Percentiles rank a stretch among this genome's conserved stretches.
These are phyloP conservation scores for Pseudogymnoascus sp. DNA, from an alignment of 2,329 filamentous ascomycete species.

Conservation along the genomic window DNA sequence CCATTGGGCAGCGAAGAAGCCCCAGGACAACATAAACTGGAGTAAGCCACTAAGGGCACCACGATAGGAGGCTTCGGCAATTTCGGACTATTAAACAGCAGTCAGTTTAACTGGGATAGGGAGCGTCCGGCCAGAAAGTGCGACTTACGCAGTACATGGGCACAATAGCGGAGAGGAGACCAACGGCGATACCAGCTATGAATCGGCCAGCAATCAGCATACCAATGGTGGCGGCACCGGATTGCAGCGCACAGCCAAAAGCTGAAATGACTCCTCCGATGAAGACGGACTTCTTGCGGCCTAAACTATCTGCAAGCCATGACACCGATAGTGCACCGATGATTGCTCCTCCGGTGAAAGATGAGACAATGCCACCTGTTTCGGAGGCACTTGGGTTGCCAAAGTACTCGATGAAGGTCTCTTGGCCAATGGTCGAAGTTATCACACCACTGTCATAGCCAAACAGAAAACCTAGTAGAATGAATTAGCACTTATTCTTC, in stretches of 20 bases:
- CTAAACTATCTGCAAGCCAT: slow-evolving; percentile 27
- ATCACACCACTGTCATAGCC: slow-evolving; percentile 30
- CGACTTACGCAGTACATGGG: slow-evolving; percentile 37
- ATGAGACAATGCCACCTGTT: slow-evolving; percentile 33
- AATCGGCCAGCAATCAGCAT: slow-evolving; percentile 41
- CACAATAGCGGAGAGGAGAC: slow-evolving; percentile 37
- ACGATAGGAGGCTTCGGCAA: slow-evolving; percentile 17
- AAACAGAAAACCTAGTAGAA: slow-evolving; percentile 25
- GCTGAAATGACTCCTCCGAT: slow-evolving; percentile 23
- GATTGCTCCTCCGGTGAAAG: slow-evolving; percentile 35
- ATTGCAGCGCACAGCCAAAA: slow-evolving; percentile 27
- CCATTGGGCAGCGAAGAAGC: slow-evolving; percentile 24
- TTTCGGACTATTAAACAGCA: slow-evolving; percentile 34
- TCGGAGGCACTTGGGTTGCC: slow-evolving; percentile 8
- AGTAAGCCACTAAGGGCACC: slow-evolving; percentile 22
- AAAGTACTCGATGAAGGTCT: slow-evolving; percentile 20
- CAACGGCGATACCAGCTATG: slow-evolving; percentile 41
- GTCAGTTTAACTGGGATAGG: slow-evolving; percentile 56
- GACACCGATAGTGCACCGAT: slow-evolving; percentile 25
- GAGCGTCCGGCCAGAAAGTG: slow-evolving; percentile 20
- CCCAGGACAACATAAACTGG: slow-evolving; percentile 23
- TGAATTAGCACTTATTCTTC: background rate
- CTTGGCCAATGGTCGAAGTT: slow-evolving; percentile 27
- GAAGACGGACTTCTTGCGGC: slow-evolving; percentile 26
- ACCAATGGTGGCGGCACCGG: slow-evolving; percentile 23